Evolutionary conservation across 208 protist species (phyloP), one percentile per base, ranked within the genome.

Genomic region (Leishmania mexicana): DNA sequence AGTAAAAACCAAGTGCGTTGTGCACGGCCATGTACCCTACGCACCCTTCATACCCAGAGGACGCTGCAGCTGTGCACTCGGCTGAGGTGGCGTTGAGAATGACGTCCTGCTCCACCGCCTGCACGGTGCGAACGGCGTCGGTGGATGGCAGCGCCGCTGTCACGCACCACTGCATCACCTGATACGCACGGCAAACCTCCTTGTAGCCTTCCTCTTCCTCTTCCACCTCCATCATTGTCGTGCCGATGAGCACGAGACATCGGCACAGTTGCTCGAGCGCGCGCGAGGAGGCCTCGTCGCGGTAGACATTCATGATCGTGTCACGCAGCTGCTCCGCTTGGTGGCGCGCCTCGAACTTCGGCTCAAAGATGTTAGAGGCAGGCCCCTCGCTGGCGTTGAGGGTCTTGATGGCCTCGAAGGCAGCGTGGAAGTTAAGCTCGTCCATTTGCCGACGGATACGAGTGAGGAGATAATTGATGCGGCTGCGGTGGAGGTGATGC

Each of bases 1-100:
- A 79, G 87, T 96, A 96, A 4, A 95, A 71, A 17, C 89, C 91
- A 28, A 97, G 72, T 45, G 92, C 90, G 83, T 96, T 97, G 81
- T 92, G 88, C 21, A 94, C 86, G 13, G 75, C 85, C 87, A 95
- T 81, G 85, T 90, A 94, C 73, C 90, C 90, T 28, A 91, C 89
- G 31, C 83, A 86, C 65, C 85, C 89, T 6, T 79, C 73, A 75
- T 83, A 95, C 28, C 75, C 83, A 19, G 45, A 71, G 10, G 83
- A 58, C 51, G 67, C 82, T 19, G 47, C 78, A 24, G 38, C 38
- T 10, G 68, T 4, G 38, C 10, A 38, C 19, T 15, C 57, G 28
- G 47, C 62, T n/a, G 40, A 45, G 31, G 72, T 45, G 58, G 31
- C 62, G 60, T 49, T 80, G 7, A 94, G 54, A 47, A 97, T 87